These are phyloP conservation scores for Clarireedia monteithiana DNA, from an alignment of 2,329 filamentous ascomycete species.

Conservation along the genomic window DNA sequence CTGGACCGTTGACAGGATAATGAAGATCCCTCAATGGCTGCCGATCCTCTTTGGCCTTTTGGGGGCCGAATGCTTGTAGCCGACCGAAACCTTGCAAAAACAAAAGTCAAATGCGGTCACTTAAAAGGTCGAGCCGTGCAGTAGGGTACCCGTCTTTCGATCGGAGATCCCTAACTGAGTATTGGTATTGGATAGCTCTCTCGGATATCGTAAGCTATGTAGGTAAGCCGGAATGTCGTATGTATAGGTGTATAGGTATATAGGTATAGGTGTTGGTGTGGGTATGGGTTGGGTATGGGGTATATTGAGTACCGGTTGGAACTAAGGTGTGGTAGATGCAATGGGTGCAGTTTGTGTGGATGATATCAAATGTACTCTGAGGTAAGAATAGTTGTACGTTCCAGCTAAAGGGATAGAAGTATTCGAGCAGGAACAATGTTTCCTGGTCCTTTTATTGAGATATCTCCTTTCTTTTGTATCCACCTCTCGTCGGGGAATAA, in stretches of 20 bases:
- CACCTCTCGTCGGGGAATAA: conserved; percentile 3
- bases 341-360: neutral
- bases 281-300: neutral
- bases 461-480: conserved; percentile 4
- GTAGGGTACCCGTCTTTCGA: neutral
- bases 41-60: neutral
- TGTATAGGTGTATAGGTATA: neutral
- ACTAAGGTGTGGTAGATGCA: neutral
- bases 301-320: neutral
- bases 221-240: conserved; percentile 2
- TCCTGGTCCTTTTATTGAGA: neutral
- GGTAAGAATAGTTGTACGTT: neutral
- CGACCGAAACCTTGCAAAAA: neutral
- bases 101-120: neutral
- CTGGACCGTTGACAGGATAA: neutral
- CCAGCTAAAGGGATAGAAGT: neutral
- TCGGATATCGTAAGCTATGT: neutral
- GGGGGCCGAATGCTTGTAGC: neutral
- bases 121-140: neutral
- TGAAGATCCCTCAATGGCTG: neutral
- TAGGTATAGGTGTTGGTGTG: neutral
- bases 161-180: neutral
- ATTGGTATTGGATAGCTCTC: neutral
- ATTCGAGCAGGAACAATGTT: neutral
- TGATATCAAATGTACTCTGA: neutral